Percentiles rank a stretch among this genome's conserved stretches.
phyloP scores from a whole-genome alignment of 2,329 filamentous ascomycete species.

The Xylaria hypoxylon region DNA sequence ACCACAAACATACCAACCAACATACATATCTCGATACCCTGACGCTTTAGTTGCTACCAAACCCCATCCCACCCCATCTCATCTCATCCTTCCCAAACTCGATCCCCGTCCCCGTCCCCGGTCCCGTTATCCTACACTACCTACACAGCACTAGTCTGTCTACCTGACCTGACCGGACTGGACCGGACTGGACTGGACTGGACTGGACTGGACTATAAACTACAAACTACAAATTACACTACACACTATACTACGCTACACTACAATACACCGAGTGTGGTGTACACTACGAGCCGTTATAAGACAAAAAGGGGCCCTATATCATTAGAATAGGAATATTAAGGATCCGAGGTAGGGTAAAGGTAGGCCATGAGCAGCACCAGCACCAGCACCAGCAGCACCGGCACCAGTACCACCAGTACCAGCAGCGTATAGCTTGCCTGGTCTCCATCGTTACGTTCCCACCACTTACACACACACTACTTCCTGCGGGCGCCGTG shows the following conservation, averaged over 20 bases:
- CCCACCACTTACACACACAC: slow-evolving; percentile 31
- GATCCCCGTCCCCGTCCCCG: slow-evolving; percentile 27
- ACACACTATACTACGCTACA: background rate
- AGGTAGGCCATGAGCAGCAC: slow-evolving; percentile 24
- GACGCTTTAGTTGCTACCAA: background rate
- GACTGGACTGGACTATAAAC: too few relatives aligned
- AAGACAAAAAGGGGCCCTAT: slow-evolving; percentile 16
- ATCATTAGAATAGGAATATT: background rate
- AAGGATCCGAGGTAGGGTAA: slow-evolving; percentile 2
- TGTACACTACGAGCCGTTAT: slow-evolving; percentile 15
- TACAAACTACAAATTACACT: background rate
- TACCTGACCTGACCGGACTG: too few relatives aligned
- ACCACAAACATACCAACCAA: slow-evolving; percentile 3
- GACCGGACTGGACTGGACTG: too few relatives aligned
- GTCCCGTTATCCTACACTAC: background rate
- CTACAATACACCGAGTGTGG: too few relatives aligned
- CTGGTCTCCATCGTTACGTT: slow-evolving; percentile 32
- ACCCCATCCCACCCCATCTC: slow-evolving; percentile 17
- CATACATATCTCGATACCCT: slow-evolving; percentile 29
- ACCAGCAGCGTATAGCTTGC: slow-evolving; percentile 34
- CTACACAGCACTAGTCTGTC: background rate
- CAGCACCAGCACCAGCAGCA: slow-evolving; percentile 13
- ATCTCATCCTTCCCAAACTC: slow-evolving; percentile 15
- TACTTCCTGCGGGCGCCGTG: slow-evolving; percentile 37
- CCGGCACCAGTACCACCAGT: background rate